Percentiles rank a stretch among this genome's conserved stretches.
Evolutionary conservation across 495 filamentous ascomycete genomes (phyloP).

Genomic region (Hypoxylon trugodes): DNA sequence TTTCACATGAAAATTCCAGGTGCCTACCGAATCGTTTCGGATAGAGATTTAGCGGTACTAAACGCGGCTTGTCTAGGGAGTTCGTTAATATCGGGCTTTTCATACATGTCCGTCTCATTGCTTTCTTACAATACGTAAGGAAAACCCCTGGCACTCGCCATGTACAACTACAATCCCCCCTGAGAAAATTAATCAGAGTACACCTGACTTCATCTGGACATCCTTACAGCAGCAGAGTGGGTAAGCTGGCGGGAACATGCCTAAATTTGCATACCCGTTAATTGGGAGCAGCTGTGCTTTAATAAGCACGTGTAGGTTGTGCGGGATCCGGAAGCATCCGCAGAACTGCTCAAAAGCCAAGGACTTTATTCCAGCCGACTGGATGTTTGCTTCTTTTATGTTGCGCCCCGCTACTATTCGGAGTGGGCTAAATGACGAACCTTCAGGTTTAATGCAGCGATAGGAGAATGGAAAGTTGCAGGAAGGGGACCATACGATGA

Average conservation of each 20-base stretch:
- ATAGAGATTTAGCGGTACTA: no score
- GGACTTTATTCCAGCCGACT: conserved; percentile 19
- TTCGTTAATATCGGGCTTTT: no score
- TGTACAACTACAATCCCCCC: no score
- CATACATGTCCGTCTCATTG: no score
- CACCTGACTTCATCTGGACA: background rate
- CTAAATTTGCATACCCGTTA: background rate
- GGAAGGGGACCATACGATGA: no score
- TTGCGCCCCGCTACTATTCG: conserved; percentile 10
- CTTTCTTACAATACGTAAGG: no score
- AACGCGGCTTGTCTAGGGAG: no score
- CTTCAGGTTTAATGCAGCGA: no score
- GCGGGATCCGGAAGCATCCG: conserved; percentile 35
- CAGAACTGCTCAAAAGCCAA: background rate
- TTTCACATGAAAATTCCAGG: no score
- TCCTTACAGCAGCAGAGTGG: background rate
- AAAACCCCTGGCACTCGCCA: no score
- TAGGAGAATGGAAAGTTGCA: background rate
- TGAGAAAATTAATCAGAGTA: background rate
- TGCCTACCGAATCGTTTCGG: no score
- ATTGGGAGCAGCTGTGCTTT: background rate
- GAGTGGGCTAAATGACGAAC: background rate
- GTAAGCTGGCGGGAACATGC: conserved; percentile 15
- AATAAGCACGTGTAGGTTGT: conserved; percentile 22
- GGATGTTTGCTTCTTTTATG: conserved; percentile 23